Conservation (phyloP, 495 filamentous ascomycete genomes). For the Penicillium macrosclerotiorum region DNA sequence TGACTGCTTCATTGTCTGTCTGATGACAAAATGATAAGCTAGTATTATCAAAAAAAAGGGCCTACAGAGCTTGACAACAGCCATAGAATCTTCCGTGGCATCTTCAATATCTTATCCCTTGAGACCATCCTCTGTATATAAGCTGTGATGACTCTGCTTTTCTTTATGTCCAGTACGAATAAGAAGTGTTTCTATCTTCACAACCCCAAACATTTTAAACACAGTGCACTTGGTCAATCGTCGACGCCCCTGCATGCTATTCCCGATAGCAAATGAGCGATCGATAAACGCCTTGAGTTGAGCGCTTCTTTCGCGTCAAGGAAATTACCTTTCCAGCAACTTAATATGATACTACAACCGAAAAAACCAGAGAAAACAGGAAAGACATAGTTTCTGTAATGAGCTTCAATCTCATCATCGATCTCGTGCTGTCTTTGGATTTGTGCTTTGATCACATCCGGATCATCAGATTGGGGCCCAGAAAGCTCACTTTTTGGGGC, state of each 20-base stretch:
- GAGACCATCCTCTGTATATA: too few species aligned
- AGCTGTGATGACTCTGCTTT: too few species aligned
- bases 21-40: too few species aligned
- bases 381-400: constrained; percentile 4
- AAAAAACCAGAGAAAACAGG: constrained; percentile 7
- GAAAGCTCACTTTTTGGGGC: background rate
- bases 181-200: too few species aligned
- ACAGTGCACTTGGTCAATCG: too few species aligned
- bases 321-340: background rate
- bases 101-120: too few species aligned
- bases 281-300: background rate
- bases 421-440: background rate
- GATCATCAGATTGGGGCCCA: constrained; percentile 1
- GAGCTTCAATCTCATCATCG: constrained; percentile 9
- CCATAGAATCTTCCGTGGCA: too few species aligned
- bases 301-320: background rate
- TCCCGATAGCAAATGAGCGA: background rate
- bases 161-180: too few species aligned
- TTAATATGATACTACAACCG: background rate
- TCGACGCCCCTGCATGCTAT: background rate
- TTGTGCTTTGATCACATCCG: constrained; percentile 1
- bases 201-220: too few species aligned
- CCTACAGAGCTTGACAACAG: too few species aligned
- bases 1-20: too few species aligned
- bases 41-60: too few species aligned